Evolutionary conservation across 768 basidiomycete species (phyloP).

Genomic region (Mycena epipterygia): DNA sequence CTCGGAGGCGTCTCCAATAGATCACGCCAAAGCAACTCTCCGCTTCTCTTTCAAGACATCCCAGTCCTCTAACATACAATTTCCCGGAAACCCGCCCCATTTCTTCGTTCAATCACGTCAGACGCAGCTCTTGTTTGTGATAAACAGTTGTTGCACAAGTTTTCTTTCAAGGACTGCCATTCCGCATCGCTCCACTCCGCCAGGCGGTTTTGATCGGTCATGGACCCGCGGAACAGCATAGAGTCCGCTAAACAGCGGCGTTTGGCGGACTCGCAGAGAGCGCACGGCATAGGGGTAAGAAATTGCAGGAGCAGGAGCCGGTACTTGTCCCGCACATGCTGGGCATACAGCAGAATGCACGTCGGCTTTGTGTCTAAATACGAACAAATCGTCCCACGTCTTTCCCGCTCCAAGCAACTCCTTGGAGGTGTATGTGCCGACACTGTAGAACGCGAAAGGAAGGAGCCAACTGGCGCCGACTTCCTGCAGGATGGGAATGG

Average conservation of each 20-base stretch:
- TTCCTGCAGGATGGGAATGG: not conserved
- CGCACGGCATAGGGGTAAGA: not conserved
- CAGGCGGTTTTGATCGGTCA: too few relatives aligned
- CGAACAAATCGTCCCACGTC: not conserved
- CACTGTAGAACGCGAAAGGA: not conserved
- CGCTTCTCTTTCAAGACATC: not conserved
- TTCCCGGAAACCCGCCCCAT: conserved; percentile 9
- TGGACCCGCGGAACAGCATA: too few relatives aligned
- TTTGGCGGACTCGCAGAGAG: too few relatives aligned
- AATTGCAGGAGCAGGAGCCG: not conserved
- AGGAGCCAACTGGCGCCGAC: conserved; percentile 2
- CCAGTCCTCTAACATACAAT: conserved; percentile 6
- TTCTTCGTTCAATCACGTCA: not conserved
- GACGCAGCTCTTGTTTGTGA: too few relatives aligned
- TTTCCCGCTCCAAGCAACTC: not conserved
- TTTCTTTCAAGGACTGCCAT: too few relatives aligned
- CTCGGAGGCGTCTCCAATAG: too few relatives aligned
- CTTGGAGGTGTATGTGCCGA: not conserved
- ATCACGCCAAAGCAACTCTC: not conserved
- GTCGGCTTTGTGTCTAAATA: not conserved
- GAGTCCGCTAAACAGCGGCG: too few relatives aligned
- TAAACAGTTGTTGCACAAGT: too few relatives aligned
- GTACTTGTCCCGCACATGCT: not conserved
- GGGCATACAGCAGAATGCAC: not conserved
- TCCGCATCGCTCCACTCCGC: too few relatives aligned